Conservation (phyloP, 306 rosid genomes). For the Cucumis melo region DNA sequence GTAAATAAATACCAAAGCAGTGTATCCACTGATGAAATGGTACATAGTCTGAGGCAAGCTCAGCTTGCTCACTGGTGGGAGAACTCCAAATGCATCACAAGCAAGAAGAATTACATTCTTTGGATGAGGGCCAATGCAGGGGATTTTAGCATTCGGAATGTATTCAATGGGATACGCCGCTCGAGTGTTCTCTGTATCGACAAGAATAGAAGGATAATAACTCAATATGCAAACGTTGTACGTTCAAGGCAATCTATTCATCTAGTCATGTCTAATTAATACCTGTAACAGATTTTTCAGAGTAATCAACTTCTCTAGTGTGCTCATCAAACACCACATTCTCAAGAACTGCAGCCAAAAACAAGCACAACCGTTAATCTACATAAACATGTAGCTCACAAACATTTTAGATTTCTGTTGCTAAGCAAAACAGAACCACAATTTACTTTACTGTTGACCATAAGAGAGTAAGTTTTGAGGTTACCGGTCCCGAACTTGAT, state of each 20-base stretch:
- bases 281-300: slow-evolving; percentile 83
- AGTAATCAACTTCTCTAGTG: slow-evolving; percentile 57
- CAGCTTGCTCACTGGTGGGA: slow-evolving; percentile 84
- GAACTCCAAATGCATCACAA: slow-evolving; percentile 90
- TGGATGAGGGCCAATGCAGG: slow-evolving; percentile 86
- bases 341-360: slow-evolving; percentile 43
- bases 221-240: neutral
- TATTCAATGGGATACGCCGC: slow-evolving; percentile 84
- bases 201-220: neutral
- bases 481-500: slow-evolving; percentile 84
- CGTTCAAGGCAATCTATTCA: neutral
- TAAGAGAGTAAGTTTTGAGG: neutral
- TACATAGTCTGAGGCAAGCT: slow-evolving; percentile 87
- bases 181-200: slow-evolving; percentile 65
- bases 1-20: slow-evolving; percentile 58
- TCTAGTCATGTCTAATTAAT: neutral
- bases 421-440: too few species aligned
- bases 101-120: slow-evolving; percentile 84
- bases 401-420: too few species aligned
- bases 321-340: slow-evolving; percentile 86
- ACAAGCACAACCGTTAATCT: neutral
- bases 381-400: neutral
- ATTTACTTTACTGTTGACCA: too few species aligned
- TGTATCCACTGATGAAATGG: slow-evolving; percentile 90
- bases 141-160: slow-evolving; percentile 80